Evolutionary conservation across 2,329 filamentous ascomycete species (phyloP).

Genomic region (Aspergillus sp.): DNA sequence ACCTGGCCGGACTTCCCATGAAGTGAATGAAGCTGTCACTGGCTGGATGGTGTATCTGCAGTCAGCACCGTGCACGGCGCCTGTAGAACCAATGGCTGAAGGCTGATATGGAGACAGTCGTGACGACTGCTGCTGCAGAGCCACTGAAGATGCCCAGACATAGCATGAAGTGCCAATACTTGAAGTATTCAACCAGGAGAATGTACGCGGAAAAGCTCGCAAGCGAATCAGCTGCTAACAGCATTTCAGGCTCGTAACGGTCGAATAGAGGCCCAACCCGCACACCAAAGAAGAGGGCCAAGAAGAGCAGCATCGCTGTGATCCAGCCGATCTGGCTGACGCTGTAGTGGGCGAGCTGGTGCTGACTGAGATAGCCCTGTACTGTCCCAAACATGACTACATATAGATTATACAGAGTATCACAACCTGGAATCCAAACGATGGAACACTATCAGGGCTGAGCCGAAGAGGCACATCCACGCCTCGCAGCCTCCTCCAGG

Average conservation of each 20-base stretch:
- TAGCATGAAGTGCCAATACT: slow-evolving; percentile 52
- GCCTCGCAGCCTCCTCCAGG: slow-evolving; percentile 34
- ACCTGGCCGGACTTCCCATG: no score
- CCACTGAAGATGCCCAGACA: slow-evolving; percentile 38
- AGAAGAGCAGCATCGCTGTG: slow-evolving; percentile 47
- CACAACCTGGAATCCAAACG: slow-evolving; percentile 48
- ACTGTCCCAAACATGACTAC: slow-evolving; percentile 42
- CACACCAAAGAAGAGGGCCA: slow-evolving; percentile 47
- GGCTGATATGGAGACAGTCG: slow-evolving; percentile 38
- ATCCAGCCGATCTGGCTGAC: slow-evolving; percentile 53
- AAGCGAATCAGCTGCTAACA: slow-evolving; percentile 40
- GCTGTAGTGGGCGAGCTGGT: slow-evolving; percentile 46
- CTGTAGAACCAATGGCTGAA: slow-evolving; percentile 44
- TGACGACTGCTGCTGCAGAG: slow-evolving; percentile 33
- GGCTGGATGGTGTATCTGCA: no score
- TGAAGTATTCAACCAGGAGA: slow-evolving; percentile 47
- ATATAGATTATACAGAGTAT: no score
- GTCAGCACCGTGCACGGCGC: slow-evolving; percentile 25
- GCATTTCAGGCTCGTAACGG: slow-evolving; percentile 45
- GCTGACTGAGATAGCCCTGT: slow-evolving; percentile 47
- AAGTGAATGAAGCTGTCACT: no score
- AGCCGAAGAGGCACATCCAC: slow-evolving; percentile 36
- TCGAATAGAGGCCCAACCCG: slow-evolving; percentile 53
- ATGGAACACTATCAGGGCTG: slow-evolving; percentile 37
- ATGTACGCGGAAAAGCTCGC: slow-evolving; percentile 44